Evolutionary conservation across 225 moss, liverwort and hornwort genomes (phyloP).

Genomic region (Polytrichum commune): DNA sequence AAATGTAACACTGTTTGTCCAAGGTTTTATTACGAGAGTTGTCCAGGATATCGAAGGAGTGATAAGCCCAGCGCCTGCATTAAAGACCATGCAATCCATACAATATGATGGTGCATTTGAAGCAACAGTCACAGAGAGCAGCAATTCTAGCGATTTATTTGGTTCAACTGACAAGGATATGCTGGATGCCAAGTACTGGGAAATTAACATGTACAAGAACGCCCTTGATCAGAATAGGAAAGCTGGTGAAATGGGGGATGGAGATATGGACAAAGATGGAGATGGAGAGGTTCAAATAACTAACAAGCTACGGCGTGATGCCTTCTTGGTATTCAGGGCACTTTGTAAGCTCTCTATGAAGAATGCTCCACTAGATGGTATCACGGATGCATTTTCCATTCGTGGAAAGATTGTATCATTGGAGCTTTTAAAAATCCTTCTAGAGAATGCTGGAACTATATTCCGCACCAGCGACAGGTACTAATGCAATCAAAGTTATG

Average conservation of each 20-base stretch:
- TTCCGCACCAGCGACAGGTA: constrained; percentile 76
- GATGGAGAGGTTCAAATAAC: constrained; percentile 65
- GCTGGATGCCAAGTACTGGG: constrained; percentile 76
- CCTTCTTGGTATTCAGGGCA: constrained; percentile 66
- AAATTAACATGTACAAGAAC: constrained; percentile 63
- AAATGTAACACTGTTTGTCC: constrained; percentile 70
- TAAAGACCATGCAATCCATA: constrained; percentile 34
- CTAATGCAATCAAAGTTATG: neutral
- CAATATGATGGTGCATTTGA: constrained; percentile 70
- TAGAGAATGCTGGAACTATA: constrained; percentile 70
- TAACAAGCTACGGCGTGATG: constrained; percentile 67
- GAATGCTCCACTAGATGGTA: constrained; percentile 61
- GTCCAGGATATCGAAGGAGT: constrained; percentile 75
- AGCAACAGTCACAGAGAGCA: constrained; percentile 65
- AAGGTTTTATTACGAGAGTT: constrained; percentile 67
- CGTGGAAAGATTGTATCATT: constrained; percentile 68
- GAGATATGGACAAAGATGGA: constrained; percentile 56
- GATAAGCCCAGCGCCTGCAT: constrained; percentile 50
- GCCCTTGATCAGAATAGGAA: constrained; percentile 57
- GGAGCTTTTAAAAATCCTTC: constrained; percentile 61
- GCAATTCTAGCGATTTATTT: constrained; percentile 45
- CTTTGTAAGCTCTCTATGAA: constrained; percentile 74
- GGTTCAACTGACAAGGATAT: constrained; percentile 70
- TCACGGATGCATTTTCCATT: constrained; percentile 54
- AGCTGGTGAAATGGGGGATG: constrained; percentile 38